Base-by-base conservation (phyloP, 2,329 filamentous ascomycete genomes). In the Sclerotinia minor region DNA sequence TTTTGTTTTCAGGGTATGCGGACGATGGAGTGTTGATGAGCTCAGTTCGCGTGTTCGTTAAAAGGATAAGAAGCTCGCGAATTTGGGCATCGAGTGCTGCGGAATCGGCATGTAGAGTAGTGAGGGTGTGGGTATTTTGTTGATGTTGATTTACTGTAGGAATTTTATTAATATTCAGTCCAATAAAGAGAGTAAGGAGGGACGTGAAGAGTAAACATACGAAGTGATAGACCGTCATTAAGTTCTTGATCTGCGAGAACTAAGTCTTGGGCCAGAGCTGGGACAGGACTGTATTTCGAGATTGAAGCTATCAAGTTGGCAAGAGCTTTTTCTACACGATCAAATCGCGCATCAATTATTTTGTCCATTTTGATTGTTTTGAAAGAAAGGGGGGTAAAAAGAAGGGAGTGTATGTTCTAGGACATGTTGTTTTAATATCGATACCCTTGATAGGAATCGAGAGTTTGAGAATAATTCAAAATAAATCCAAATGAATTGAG, bases 201-300 rank as follows among this genome's bases (percentile, higher is more conserved):
- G 19, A 35, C 32, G 26, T 35, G 47, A 35, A 53, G 59, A 21
- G 24, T 44, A 53, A 57, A 74, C 76, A 66, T 81, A 91, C 90
- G 80, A 77, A 89, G 82, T 73, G 88, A 83, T 3, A 96, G 81
- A 5, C 89, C 87, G 71, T 83, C 81, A 72, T 82, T 84, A 55
- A 96, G 83, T 69, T 89, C 86, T 53, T 83, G 81, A 76, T 96
- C 91, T 32, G 91, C 92, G 9, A 83, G 81, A 24, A 90, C 81
- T 13, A 96, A 86, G 71, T 93, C 89, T 67, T 85, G 81, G 7
- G 89, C 90, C 35, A 89, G 86, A 47, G 83, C 79, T 5, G 85
- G 81, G 8, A 89, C 91, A 0, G 92, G 92, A 74, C 93, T 92
- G 79, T 94, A 94, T 71, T 92, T 91, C 7, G 91, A 84, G 70